A percentile compares a stretch with the other conserved stretches of the same genome.
phyloP scores from a whole-genome alignment of 495 filamentous ascomycete genomes.

The Talaromyces adpressus region DNA sequence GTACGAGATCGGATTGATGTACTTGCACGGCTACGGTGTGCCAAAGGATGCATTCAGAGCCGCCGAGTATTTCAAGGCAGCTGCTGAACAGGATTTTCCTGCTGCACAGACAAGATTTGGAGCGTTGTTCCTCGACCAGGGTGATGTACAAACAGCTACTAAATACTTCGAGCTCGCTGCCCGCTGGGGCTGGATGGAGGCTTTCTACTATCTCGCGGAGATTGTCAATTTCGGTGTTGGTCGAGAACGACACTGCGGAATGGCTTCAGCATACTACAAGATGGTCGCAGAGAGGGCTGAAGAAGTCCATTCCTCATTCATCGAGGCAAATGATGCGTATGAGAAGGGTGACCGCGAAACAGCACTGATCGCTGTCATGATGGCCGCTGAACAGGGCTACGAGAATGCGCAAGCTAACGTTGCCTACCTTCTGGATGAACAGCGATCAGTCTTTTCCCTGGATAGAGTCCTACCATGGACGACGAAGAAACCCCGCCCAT shows the following conservation, averaged over 20 bases:
- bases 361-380: constrained; percentile 77
- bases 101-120: constrained; percentile 80
- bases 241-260: constrained; percentile 68
- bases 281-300: constrained; percentile 88
- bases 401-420: constrained; percentile 92
- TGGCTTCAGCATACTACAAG: constrained; percentile 89
- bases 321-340: constrained; percentile 79
- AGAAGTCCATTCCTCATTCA: constrained; percentile 72
- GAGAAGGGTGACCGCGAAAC: constrained; percentile 78
- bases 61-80: constrained; percentile 70
- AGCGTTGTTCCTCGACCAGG: constrained; percentile 84
- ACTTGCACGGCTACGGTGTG: constrained; percentile 78
- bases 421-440: constrained; percentile 80
- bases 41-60: constrained; percentile 66
- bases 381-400: constrained; percentile 95
- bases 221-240: constrained; percentile 76
- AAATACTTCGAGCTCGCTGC: constrained; percentile 91
- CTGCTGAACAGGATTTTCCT: constrained; percentile 78
- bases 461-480: constrained; percentile 35
- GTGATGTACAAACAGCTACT: constrained; percentile 65
- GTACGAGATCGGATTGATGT: constrained; percentile 78
- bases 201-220: constrained; percentile 93
- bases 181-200: constrained; percentile 81
- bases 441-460: constrained; percentile 56
- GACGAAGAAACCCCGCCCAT: constrained; percentile 31